Evolutionary conservation across 768 basidiomycete species (phyloP), one percentile per base, ranked within the genome.

Genomic region (Auricularia cornea): DNA sequence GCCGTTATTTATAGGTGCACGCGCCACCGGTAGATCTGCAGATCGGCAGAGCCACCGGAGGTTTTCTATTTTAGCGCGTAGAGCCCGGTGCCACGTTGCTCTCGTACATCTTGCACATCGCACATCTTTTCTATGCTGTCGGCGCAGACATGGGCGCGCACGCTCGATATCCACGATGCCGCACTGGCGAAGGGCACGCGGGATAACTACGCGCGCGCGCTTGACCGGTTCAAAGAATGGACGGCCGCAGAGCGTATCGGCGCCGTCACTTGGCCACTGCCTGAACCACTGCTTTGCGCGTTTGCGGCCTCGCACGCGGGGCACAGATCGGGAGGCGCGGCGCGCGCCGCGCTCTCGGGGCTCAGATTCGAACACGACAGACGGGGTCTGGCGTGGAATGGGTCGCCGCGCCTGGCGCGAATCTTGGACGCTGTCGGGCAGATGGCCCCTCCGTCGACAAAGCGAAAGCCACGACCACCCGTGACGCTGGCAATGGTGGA

Each of bases 401-500:
- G 44, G 12, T 48, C 44, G 44, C 44, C 16, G 18, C 44, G 44
- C 12, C 18, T 48, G 23, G 6, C 23, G 16, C 44, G 44, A 10
- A 48, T 48, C 16, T 6, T 48, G 18, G 23, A 14, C 18, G 44
- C 44, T 6, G 2, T 48, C 12, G 6, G 12, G 6, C 16, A 18
- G 44, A 6, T 23, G 6, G 23, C 44, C 6, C 44, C 44, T 5
- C 12, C 10, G 1, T 10, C 10, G 6, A 20, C 44, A 18, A 48
- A 20, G 23, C 44, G 44, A 11, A 18, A 48, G 6, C 18, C 16
- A 1, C 68, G 74, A 0, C 77, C 76, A 1, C 78, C 75, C 2
- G 67, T 78, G n/a, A 75, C 77, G 0, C 30, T 77, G 0, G 44
- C 60, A 0, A 76, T 78, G 75, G 67, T 79, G 0, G 44, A 48